Evolutionary conservation across 768 basidiomycete genomes (phyloP).

Genomic region (Boletus bicolor): DNA sequence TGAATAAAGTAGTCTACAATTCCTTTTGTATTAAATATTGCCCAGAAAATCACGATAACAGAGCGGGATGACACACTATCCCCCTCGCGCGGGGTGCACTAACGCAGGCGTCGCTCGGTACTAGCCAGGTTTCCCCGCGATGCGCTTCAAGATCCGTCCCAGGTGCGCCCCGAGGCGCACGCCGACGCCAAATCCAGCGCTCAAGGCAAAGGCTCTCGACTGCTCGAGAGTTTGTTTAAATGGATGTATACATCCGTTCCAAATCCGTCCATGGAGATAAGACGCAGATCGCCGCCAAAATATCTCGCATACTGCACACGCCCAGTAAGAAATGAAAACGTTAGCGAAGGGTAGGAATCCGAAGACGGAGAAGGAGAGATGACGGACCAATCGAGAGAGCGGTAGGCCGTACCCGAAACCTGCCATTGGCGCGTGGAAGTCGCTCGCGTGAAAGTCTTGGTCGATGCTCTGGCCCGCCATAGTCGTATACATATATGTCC

Average conservation of each 20-base stretch:
- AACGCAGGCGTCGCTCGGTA: not conserved
- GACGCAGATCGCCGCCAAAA: slow-evolving; percentile 87
- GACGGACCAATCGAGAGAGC: slow-evolving; percentile 79
- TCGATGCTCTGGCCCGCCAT: slow-evolving; percentile 72
- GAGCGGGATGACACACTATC: slow-evolving; percentile 4
- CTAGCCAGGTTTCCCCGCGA: not conserved
- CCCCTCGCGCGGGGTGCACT: not conserved
- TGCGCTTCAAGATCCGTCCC: not conserved
- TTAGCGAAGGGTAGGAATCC: slow-evolving; percentile 41
- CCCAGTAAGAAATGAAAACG: not conserved
- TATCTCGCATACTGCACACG: slow-evolving; percentile 79
- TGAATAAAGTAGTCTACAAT: slow-evolving; percentile 5
- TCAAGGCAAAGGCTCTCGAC: slow-evolving; percentile 27
- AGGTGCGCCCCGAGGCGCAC: not conserved
- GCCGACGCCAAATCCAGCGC: not conserved
- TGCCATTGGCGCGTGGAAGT: slow-evolving; percentile 99
- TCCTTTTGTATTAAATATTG: not conserved
- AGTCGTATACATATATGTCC: slow-evolving; percentile 98
- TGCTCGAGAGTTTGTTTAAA: slow-evolving; percentile 75
- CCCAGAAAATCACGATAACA: not conserved
- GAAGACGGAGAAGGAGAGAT: slow-evolving; percentile 52
- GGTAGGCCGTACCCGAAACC: slow-evolving; percentile 96
- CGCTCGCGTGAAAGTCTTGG: slow-evolving; percentile 71
- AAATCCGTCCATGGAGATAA: slow-evolving; percentile 99
- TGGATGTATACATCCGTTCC: slow-evolving; percentile 95